Percentiles rank a stretch among this genome's conserved stretches.
Conservation (phyloP, 306 rosid species). For the Rubus parviflorus region DNA sequence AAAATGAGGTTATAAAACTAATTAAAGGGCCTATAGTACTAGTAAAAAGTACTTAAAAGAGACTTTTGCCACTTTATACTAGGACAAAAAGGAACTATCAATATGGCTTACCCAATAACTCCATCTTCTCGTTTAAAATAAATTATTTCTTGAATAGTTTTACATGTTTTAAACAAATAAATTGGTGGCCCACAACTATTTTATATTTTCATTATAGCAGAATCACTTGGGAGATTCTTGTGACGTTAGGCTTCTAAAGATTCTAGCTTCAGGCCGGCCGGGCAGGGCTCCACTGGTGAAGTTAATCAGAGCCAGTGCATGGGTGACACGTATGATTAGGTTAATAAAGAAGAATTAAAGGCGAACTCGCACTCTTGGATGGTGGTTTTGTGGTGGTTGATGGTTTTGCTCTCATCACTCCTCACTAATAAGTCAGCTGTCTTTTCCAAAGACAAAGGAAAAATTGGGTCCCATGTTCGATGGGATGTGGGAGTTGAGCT, state of each 20-base stretch:
- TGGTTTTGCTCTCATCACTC: constrained; percentile 37
- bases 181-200: background rate
- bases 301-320: constrained; percentile 47
- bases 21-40: background rate
- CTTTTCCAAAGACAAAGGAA: constrained; percentile 70
- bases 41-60: constrained; percentile 20
- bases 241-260: constrained; percentile 50
- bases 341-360: constrained; percentile 14
- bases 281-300: constrained; percentile 10
- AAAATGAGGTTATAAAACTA: constrained; percentile 4
- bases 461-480: constrained; percentile 35
- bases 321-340: constrained; percentile 53
- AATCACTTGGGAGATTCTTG: constrained; percentile 55
- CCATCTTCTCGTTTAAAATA: background rate
- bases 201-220: constrained; percentile 16
- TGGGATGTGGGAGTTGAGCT: constrained; percentile 29
- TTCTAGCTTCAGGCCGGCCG: constrained; percentile 21
- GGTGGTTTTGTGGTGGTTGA: constrained; percentile 42
- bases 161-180: background rate
- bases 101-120: constrained; percentile 25
- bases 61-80: constrained; percentile 29
- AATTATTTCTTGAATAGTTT: background rate
- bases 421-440: constrained; percentile 32
- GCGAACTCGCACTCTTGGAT: constrained; percentile 39
- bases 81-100: constrained; percentile 36